Evolutionary conservation across 169 alveolate genomes (phyloP), one percentile per base, ranked within the genome.

Genomic region (Plasmodium vivax): DNA sequence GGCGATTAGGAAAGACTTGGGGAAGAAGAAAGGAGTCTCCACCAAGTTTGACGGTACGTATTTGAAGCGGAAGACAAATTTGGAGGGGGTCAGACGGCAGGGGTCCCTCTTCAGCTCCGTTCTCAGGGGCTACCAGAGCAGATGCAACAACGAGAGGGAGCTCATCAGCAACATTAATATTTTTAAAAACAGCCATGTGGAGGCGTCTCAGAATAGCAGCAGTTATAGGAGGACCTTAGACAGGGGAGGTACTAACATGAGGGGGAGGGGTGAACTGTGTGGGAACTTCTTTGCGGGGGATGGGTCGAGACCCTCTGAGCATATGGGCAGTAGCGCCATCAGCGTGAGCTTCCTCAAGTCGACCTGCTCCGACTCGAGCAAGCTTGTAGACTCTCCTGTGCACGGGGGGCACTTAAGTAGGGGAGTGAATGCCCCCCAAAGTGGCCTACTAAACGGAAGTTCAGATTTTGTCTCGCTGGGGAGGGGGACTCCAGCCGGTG

Each of bases 301-400:
- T 14, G 23, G 12, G 32, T 36, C 77, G 30, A 41, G 16, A 9
- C 43, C 54, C 34, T 1, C 36, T 27, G 56, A 71, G 5, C 38
- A 62, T 23, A 79, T 45, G 14, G 73, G 47, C 8, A 14, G 47
- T 80, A 85, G 84, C 30, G 45, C 47, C 51, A 58, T 88, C 47
- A 87, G 79, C 72, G 54, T 71, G 14, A 88, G 90, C 43, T 88
- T 79, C 34, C 34, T 88, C 41, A 88, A 88, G 41, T 88, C 94
- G 41, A 88, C 90, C 14, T 88, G 41, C 82, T 79, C 87, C 0
- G 94, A 80, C 30, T 88, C 87, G n/a, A 79, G 94, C 19, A 88
- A 88, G 45, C 43, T 88, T 2, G 71, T 79, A 8, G 94, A 88
- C 38, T 88, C 83, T 1, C 90, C 90, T 75, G 75, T 75, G 45